Percentiles rank a stretch among this genome's conserved stretches.
These are phyloP conservation scores for Neurospora tetraspora DNA, from an alignment of 495 filamentous ascomycete species.

Conservation along the genomic window DNA sequence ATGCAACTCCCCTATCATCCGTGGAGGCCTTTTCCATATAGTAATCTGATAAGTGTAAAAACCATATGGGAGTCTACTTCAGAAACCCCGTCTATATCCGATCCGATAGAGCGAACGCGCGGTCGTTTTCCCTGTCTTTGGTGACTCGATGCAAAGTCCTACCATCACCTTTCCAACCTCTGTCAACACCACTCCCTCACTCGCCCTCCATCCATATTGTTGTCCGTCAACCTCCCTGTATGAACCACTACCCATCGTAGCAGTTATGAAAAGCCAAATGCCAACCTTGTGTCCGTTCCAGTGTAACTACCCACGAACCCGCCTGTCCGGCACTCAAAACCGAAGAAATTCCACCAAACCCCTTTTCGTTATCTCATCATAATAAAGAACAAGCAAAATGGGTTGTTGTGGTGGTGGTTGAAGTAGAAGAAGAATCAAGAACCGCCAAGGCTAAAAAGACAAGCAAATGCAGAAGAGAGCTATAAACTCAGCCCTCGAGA, in stretches of 20 bases:
- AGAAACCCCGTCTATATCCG: background rate
- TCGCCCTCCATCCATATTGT: background rate
- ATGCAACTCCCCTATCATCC: background rate
- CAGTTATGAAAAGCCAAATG: background rate
- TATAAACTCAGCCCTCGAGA: background rate
- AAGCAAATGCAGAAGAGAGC: background rate
- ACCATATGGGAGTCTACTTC: background rate
- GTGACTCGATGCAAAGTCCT: background rate
- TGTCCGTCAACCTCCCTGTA: background rate
- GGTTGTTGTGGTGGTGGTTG: background rate
- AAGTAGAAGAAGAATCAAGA: background rate
- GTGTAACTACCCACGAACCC: background rate
- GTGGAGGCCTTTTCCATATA: background rate
- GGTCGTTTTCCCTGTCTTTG: background rate
- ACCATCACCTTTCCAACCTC: background rate
- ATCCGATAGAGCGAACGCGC: background rate
- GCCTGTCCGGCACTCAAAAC: background rate
- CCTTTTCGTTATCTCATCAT: slow-evolving; percentile 7
- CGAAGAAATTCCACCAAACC: background rate
- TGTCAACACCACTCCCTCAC: background rate
- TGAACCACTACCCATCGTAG: background rate
- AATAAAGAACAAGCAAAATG: background rate
- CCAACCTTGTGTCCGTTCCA: background rate
- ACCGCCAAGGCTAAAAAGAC: background rate
- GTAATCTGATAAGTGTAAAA: background rate